Conservation (phyloP, 129 eudicot genomes). For the Erigeron canadensis region DNA sequence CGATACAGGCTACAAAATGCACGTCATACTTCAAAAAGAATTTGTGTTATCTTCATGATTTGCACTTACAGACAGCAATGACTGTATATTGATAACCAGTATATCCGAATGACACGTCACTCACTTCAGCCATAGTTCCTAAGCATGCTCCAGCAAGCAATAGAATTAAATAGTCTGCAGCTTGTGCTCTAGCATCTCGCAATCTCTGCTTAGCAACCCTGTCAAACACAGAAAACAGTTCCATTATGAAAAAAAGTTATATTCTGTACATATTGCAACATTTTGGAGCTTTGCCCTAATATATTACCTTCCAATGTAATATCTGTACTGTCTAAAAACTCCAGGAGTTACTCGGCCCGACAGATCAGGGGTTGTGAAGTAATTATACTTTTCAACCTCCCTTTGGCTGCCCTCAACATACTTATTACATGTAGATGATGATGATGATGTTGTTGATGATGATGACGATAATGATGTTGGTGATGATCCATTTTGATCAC, state of each 20-base stretch:
- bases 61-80: slow-evolving; percentile 91
- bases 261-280: not conserved
- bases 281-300: not conserved
- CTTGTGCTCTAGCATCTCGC: slow-evolving; percentile 82
- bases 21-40: not conserved
- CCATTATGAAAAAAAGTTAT: too few relatives aligned
- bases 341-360: slow-evolving; percentile 79
- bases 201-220: slow-evolving; percentile 76
- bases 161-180: slow-evolving; percentile 84
- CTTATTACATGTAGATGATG: slow-evolving; percentile 22
- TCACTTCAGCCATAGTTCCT: slow-evolving; percentile 83
- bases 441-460: slow-evolving; percentile 33
- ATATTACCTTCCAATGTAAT: slow-evolving; percentile 79
- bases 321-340: slow-evolving; percentile 69
- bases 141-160: slow-evolving; percentile 96
- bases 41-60: not conserved
- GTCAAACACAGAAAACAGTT: slow-evolving; percentile 11
- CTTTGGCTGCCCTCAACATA: slow-evolving; percentile 27
- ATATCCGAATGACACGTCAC: slow-evolving; percentile 84
- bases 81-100: slow-evolving; percentile 83
- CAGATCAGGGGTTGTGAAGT: slow-evolving; percentile 50
- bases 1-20: not conserved
- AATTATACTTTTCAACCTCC: slow-evolving; percentile 35
- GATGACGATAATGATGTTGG: slow-evolving; percentile 35
- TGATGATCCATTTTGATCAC: slow-evolving; percentile 67